Percentiles rank a stretch among this genome's conserved stretches.
Conservation (phyloP, 2,329 filamentous ascomycete species). For the Xylariaceae sp. region DNA sequence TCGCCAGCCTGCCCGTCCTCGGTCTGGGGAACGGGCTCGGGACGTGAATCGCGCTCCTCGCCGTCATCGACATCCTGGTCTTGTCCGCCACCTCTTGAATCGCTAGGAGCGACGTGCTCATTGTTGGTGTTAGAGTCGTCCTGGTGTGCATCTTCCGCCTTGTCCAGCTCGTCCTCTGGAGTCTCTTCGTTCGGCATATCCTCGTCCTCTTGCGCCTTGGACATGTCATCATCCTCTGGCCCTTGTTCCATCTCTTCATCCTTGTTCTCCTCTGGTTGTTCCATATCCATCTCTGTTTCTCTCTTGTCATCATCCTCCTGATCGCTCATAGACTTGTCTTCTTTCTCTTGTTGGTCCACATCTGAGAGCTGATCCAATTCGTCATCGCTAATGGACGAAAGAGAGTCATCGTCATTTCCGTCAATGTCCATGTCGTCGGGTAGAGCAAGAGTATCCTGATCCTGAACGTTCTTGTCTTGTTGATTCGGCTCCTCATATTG, state of each 20-base stretch:
- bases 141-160: constrained; percentile 22
- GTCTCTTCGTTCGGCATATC: constrained; percentile 31
- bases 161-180: constrained; percentile 31
- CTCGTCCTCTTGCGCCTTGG: constrained; percentile 31
- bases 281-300: constrained; percentile 44
- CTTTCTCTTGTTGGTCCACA: constrained; percentile 42
- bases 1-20: constrained; percentile 64
- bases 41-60: constrained; percentile 57
- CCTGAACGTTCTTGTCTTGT: constrained; percentile 70
- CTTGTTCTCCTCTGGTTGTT: constrained; percentile 44
- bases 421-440: constrained; percentile 86
- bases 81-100: constrained; percentile 58
- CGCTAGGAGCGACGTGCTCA: constrained; percentile 59
- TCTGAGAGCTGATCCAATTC: constrained; percentile 55
- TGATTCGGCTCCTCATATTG: constrained; percentile 52
- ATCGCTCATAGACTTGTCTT: constrained; percentile 35
- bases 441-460: constrained; percentile 75
- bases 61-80: constrained; percentile 60
- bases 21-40: constrained; percentile 56
- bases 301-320: constrained; percentile 38
- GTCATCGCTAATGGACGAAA: constrained; percentile 47
- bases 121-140: constrained; percentile 50
- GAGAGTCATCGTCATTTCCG: constrained; percentile 55
- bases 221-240: constrained; percentile 35
- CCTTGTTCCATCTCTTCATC: constrained; percentile 50